Evolutionary conservation across 768 basidiomycete species (phyloP).

Genomic region (Trametes sanguinea): DNA sequence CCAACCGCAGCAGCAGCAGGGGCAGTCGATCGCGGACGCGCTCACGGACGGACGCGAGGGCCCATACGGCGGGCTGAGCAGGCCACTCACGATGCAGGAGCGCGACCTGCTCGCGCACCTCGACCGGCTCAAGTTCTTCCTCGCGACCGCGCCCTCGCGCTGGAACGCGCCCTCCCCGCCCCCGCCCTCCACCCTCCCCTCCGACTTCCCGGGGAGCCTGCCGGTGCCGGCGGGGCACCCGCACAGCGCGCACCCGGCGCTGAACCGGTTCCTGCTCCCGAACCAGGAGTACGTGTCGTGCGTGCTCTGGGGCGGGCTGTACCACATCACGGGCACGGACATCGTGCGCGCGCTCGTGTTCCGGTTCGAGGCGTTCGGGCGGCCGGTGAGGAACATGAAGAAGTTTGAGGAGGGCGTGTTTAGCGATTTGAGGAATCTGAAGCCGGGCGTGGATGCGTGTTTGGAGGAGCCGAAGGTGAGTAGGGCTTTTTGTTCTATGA

Average conservation of each 20-base stretch:
- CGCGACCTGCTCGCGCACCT: slow-evolving; percentile 73
- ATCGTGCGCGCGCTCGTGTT: slow-evolving; percentile 95
- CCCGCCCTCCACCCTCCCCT: slow-evolving; percentile 24
- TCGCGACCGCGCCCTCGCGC: slow-evolving; percentile 78
- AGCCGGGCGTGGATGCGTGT: slow-evolving; percentile 90
- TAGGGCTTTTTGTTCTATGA: not conserved
- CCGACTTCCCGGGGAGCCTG: not conserved
- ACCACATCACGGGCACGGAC: slow-evolving; percentile 96
- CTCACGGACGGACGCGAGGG: slow-evolving; percentile 19
- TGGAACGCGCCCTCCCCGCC: slow-evolving; percentile 51
- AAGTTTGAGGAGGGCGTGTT: slow-evolving; percentile 99
- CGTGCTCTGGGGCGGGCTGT: slow-evolving; percentile 88
- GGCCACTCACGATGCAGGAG: slow-evolving; percentile 65
- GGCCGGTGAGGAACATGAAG: slow-evolving; percentile 91
- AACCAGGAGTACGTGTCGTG: slow-evolving; percentile 88
- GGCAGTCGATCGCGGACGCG: slow-evolving; percentile 24
- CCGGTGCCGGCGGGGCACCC: slow-evolving; percentile 40
- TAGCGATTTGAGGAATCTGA: slow-evolving; percentile 88
- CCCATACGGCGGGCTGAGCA: slow-evolving; percentile 39
- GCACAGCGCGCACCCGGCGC: slow-evolving; percentile 66
- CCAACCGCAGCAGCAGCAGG: slow-evolving; percentile 3
- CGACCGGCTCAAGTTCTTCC: slow-evolving; percentile 85
- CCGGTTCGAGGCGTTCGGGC: slow-evolving; percentile 88
- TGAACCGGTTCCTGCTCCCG: slow-evolving; percentile 87
- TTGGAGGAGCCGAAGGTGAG: slow-evolving; percentile 93